Evolutionary conservation across 108 stramenopile genomes (phyloP), one percentile per base, ranked within the genome.

Genomic region (Bacterosira constricta): DNA sequence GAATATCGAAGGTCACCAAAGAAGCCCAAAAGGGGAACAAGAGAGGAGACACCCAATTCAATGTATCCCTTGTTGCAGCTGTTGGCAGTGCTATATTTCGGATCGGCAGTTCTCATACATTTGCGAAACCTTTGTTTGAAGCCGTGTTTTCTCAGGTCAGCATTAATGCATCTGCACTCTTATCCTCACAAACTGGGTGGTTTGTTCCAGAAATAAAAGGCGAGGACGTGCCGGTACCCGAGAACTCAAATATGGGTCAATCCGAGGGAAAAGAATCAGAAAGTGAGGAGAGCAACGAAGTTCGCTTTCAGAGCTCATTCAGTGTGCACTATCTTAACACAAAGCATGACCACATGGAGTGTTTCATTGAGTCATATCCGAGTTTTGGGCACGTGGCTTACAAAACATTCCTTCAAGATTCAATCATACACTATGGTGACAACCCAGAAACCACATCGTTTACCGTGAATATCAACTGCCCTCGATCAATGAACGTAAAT

Each of bases 281-380:
- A 20, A 52, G 31, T 41, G 45, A 64, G 6, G 25, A 21, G 20
- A 23, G 30, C 42, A 73, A 73, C 20, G 18, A 46, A 58, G 10
- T 73, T 49, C 20, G 17, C 34, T 65, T 73, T 29, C 32, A 42
- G 13, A 57, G 63, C 30, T 47, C 44, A 38, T 47, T 70, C 20
- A 69, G 63, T 13, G 77, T 62, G 36, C 45, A 38, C 20, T 64
- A 65, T 35, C 56, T 77, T 23, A 70, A 77, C 46, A 70, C 68
- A 36, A 73, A 42, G n/a, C 69, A 66, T 17, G 36, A 65, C 38
- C 52, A 67, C 15, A 81, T 81, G 80, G 74, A 70, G 21, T 49
- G 29, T n/a, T 63, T 80, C n/a, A 47, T 80, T 12, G 74, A 75
- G 38, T 75, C 79, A 11, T 80, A 47, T 35, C 57, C 55, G 6